Base-by-base conservation (phyloP, 352 stramenopile species). In the Nothophytophthora sp. region DNA sequence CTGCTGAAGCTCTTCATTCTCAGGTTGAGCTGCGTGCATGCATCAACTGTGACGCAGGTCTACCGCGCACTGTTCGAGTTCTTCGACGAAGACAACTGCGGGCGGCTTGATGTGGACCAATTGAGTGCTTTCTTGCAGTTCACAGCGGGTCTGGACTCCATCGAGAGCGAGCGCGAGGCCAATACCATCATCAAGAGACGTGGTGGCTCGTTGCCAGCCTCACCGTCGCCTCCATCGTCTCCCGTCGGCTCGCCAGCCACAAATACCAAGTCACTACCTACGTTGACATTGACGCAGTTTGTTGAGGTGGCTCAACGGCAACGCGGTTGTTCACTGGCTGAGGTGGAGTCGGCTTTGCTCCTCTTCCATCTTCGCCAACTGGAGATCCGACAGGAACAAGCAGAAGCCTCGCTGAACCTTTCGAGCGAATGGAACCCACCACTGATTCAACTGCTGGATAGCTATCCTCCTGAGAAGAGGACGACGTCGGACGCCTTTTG, bases 31-130 rank as follows among this genome's bases (percentile, higher is more conserved):
- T 74, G 72, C 36, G 55, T 52, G 2, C 67, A 52, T 9, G 49
- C 67, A 5, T 52, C 28, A 1, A 63, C 28, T 15, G 63, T 53
- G 13, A 15, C 48, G 2, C 60, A 76, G 13, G 50, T 81, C 0
- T 59, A 74, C 41, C 61, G 75, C 1, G 54, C 67, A 25, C 22
- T 84, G 1, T 84, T 84, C 36, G 58, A 63, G 20, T 28, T 82
- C 0, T 73, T 82, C 19, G 72, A 86, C 29, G 46, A 63, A 6
- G 29, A 60, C n/a, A 69, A 32, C 13, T 63, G 46, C 23, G 62
- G 73, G 0, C 53, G 55, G 24, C 49, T 79, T 8, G 37, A 29
- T 25, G 30, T 34, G n/a, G 45, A 55, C 1, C 53, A 62, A 39
- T 16, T 62, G 7, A 13, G 53, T 25, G 13, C 8, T 4, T 45